These are phyloP conservation scores for Jimgerdemannia flammicorona DNA, from an alignment of 192 early-diverging fungal species.

Conservation along the genomic window DNA sequence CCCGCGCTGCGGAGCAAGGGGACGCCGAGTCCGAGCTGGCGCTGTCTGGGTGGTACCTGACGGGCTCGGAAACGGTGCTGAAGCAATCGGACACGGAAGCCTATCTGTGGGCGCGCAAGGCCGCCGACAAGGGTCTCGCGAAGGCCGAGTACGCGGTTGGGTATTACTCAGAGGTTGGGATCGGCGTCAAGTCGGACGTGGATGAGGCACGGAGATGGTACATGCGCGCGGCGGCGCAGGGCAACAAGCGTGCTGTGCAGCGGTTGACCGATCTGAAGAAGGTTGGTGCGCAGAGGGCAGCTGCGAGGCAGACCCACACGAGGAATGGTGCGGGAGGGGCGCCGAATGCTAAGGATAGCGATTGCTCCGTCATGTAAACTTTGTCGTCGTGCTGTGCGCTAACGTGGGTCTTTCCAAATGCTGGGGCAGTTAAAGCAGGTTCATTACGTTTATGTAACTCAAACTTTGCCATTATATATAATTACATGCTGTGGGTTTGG, in stretches of 20 bases:
- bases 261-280: slow-evolving; percentile 81
- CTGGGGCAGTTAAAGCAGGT: too few relatives aligned
- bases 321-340: slow-evolving; percentile 14
- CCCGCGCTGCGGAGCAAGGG: slow-evolving; percentile 85
- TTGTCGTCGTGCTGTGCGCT: not conserved
- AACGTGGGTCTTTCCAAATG: too few relatives aligned
- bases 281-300: not conserved
- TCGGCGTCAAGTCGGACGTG: slow-evolving; percentile 73
- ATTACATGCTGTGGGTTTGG: too few relatives aligned
- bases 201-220: slow-evolving; percentile 93
- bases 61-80: slow-evolving; percentile 79
- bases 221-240: slow-evolving; percentile 75
- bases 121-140: slow-evolving; percentile 90
- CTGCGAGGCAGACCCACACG: slow-evolving; percentile 16
- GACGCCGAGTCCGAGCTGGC: slow-evolving; percentile 90
- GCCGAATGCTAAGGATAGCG: slow-evolving; percentile 18
- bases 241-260: slow-evolving; percentile 78
- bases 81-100: slow-evolving; percentile 91
- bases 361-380: slow-evolving; percentile 29
- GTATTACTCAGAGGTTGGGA: slow-evolving; percentile 90
- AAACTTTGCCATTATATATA: too few relatives aligned
- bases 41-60: slow-evolving; percentile 97
- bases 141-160: slow-evolving; percentile 98
- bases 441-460: too few relatives aligned
- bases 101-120: slow-evolving; percentile 96